Evolutionary conservation across 1,139 yeast species (phyloP), one percentile per base, ranked within the genome.

Genomic region (Zhuliangozyma parablackwelliae): DNA sequence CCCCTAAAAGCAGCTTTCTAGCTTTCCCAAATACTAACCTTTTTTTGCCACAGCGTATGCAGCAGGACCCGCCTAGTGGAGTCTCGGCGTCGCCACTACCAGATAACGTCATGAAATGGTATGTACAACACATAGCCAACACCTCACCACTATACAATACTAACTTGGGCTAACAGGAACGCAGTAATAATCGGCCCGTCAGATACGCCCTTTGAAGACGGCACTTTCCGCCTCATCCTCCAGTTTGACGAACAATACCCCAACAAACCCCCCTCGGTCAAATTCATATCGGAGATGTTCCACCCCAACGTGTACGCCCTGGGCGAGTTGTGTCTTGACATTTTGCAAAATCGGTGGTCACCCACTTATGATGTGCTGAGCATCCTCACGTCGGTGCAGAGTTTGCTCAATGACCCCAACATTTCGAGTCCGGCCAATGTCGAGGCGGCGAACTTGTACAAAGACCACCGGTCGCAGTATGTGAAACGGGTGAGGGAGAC

Each of bases 321-420:
- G 33, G 98, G 99, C 26, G 98, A 92, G 55, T 78, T 92, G 46
- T 92, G 99, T 65, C 75, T 92, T 47, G 99, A 94, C 63, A 92
- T 92, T 48, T 70, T 92, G 47, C 98, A 92, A 56, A 94, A 92
- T 65, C 74, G 97, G 56, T 92, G 99, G 99, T 85, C 96, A 20
- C 99, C 99, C 11, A 94, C 98, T 0, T 94, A 92, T 56, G 98
- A 94, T 56, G 99, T 92, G 30, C 90, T 96, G n/a, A 89, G 96
- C 24, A 92, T 92, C 39, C 69, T 92, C 50, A 92, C 98, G 1
- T 86, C 96, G 29, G 76, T 84, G 40, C 94, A 83, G 58, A 82
- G 94, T 43, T 73, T 92, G 44, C 69, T 92, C 48, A 92, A 92
- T 59, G 99, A 92, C 57, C 99, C 99, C 9, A 92, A 92, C 59